These are phyloP conservation scores for Coemansia sp. DNA, from an alignment of 192 early-diverging fungal species.

Conservation along the genomic window DNA sequence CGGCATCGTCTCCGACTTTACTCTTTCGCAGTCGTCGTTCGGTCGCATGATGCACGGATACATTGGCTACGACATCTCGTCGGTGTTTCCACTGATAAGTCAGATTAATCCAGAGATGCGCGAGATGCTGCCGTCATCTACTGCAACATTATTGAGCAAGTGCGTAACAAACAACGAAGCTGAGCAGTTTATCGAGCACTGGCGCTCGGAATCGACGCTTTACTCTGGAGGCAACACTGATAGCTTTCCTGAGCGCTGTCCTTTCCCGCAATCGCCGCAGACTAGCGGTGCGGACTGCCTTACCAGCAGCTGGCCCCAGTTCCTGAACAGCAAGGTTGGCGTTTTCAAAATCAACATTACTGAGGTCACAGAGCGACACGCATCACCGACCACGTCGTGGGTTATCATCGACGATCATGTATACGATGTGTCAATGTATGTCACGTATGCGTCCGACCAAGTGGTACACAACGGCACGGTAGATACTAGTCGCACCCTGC, in stretches of 20 bases:
- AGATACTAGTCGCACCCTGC: conserved; percentile 22
- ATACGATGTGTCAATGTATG: conserved; percentile 40
- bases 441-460: conserved; percentile 26
- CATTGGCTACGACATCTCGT: conserved; percentile 41
- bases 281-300: conserved; percentile 31
- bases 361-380: conserved; percentile 18
- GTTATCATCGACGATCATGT: conserved; percentile 31
- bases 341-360: conserved; percentile 30
- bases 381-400: conserved; percentile 35
- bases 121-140: conserved; percentile 2
- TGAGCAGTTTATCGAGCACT: conserved; percentile 21
- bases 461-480: conserved; percentile 38
- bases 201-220: conserved; percentile 27
- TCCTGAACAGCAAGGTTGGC: conserved; percentile 32
- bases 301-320: conserved; percentile 27
- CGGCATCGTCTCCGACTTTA: conserved; percentile 50
- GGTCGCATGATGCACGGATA: conserved; percentile 41
- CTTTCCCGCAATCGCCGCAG: conserved; percentile 51
- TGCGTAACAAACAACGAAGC: conserved; percentile 23
- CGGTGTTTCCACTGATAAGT: conserved; percentile 41
- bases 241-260: conserved; percentile 30
- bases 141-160: conserved; percentile 16
- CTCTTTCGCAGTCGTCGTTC: conserved; percentile 28
- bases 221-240: conserved; percentile 10
- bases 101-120: conserved; percentile 20